phyloP scores from a whole-genome alignment of 352 stramenopile species.

The Blastocystis sp. region DNA sequence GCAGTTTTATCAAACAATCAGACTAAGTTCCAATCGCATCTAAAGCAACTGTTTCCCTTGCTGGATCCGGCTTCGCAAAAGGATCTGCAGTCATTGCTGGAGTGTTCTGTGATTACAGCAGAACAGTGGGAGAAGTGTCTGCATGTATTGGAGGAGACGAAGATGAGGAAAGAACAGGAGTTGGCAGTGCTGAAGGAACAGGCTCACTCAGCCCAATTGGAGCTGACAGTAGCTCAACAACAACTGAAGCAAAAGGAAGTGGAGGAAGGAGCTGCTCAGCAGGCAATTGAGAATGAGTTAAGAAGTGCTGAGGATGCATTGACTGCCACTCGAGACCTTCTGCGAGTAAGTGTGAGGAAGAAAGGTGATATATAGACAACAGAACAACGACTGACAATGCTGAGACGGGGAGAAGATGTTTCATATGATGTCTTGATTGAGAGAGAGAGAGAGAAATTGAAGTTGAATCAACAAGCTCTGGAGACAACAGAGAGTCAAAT shows the following conservation, averaged over 20 bases:
- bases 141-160: neutral
- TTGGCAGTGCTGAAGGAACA: neutral
- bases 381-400: neutral
- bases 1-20: neutral
- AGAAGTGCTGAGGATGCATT: constrained; percentile 67
- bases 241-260: constrained; percentile 68
- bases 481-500: neutral
- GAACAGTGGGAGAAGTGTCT: neutral
- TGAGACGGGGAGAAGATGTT: neutral
- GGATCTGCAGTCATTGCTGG: neutral
- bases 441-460: neutral
- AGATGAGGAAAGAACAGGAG: neutral
- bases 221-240: constrained; percentile 67
- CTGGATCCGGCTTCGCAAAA: neutral
- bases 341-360: constrained; percentile 75
- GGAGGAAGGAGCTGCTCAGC: constrained; percentile 67
- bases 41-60: neutral
- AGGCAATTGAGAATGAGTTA: constrained; percentile 64
- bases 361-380: neutral
- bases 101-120: neutral
- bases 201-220: neutral
- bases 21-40: neutral
- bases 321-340: constrained; percentile 67
- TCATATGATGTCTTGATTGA: neutral
- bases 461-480: neutral